Conservation (phyloP, 23 red algal species). For the Gracilaria caudata region DNA sequence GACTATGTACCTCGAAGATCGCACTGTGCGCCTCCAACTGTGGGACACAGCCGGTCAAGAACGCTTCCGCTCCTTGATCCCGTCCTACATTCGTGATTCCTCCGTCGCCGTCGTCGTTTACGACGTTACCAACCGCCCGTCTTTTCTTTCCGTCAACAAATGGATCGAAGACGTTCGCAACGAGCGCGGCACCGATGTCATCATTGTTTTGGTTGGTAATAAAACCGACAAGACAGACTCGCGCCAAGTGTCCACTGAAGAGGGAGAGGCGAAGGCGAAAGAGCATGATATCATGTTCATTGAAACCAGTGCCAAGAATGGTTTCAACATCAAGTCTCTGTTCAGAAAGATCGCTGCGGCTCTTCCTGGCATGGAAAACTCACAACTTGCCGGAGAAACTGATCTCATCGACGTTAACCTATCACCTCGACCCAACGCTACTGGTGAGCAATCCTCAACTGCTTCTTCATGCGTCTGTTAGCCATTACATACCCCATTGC, state of each 20-base stretch:
- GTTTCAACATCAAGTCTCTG: constrained; percentile 97
- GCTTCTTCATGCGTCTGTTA: constrained; percentile 59
- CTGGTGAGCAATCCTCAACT: constrained; percentile 16
- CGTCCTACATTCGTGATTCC: constrained; percentile 98
- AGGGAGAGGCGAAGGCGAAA: constrained; percentile 99
- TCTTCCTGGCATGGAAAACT: constrained; percentile 91
- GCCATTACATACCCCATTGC: background rate
- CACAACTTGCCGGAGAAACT: constrained; percentile 75
- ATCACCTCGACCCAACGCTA: constrained; percentile 48
- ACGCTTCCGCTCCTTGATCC: constrained; percentile 98
- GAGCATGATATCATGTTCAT: constrained; percentile 99
- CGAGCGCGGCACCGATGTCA: constrained; percentile 96
- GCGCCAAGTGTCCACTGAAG: constrained; percentile 91
- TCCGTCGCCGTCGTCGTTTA: constrained; percentile 99
- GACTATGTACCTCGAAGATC: constrained; percentile 99
- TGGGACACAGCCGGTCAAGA: constrained; percentile 99
- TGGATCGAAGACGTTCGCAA: constrained; percentile 99
- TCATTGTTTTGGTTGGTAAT: constrained; percentile 98
- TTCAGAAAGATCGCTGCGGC: constrained; percentile 99
- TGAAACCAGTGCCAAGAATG: constrained; percentile 95
- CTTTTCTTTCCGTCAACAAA: constrained; percentile 90
- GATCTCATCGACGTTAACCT: constrained; percentile 93
- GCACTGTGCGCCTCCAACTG: constrained; percentile 97
- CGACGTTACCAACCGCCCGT: constrained; percentile 92
- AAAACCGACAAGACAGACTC: constrained; percentile 94